These are phyloP conservation scores for Suillus subaureus DNA, from an alignment of 768 basidiomycete genomes.

Conservation along the genomic window DNA sequence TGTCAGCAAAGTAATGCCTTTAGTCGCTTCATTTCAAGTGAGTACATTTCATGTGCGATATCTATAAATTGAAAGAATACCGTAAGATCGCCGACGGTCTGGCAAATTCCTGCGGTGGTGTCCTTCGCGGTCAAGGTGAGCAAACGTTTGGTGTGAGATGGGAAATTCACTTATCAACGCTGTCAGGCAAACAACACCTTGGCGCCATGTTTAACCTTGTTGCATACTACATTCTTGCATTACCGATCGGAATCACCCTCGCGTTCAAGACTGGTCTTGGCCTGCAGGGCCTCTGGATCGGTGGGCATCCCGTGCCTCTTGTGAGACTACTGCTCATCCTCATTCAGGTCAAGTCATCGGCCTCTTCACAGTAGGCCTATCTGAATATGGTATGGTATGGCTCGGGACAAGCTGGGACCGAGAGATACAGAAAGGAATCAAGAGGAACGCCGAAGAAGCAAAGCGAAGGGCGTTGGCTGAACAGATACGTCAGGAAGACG, in stretches of 20 bases:
- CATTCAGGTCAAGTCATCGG: slow-evolving; percentile 69
- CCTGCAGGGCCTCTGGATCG: slow-evolving; percentile 55
- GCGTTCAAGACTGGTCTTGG: slow-evolving; percentile 49
- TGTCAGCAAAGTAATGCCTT: slow-evolving; percentile 53
- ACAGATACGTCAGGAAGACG: slow-evolving; percentile 14
- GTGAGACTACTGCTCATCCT: slow-evolving; percentile 16
- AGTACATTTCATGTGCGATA: not conserved
- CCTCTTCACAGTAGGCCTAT: slow-evolving; percentile 68
- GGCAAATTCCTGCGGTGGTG: slow-evolving; percentile 52
- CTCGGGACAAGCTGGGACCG: slow-evolving; percentile 51
- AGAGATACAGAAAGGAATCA: slow-evolving; percentile 44
- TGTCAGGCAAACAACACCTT: slow-evolving; percentile 58
- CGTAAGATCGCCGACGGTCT: slow-evolving; percentile 54
- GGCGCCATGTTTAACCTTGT: slow-evolving; percentile 75
- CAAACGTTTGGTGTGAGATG: not conserved
- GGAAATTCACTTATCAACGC: slow-evolving; percentile 12
- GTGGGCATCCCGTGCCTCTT: slow-evolving; percentile 21
- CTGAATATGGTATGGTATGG: slow-evolving; percentile 67
- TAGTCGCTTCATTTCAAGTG: slow-evolving; percentile 58
- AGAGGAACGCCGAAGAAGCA: slow-evolving; percentile 37
- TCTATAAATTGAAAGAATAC: not conserved
- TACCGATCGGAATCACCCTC: slow-evolving; percentile 53
- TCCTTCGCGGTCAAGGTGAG: slow-evolving; percentile 50
- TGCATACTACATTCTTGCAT: slow-evolving; percentile 59
- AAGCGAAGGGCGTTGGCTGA: slow-evolving; percentile 31